phyloP scores from a whole-genome alignment of 2,329 filamentous ascomycete genomes.

The Chalaropsis thielavioides region DNA sequence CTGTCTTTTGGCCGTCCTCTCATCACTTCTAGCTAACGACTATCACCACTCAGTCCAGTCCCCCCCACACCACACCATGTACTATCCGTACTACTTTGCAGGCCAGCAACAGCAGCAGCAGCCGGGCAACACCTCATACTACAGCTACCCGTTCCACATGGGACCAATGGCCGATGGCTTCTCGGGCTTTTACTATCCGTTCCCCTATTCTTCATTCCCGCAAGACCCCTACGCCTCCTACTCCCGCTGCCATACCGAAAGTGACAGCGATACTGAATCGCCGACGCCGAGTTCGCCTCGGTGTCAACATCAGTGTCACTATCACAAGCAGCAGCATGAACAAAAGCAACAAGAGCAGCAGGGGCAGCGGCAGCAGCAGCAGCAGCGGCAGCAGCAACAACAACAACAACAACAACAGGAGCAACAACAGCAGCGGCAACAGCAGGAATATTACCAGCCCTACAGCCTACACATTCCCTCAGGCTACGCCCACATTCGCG shows the following conservation, averaged over 20 bases:
- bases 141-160: not conserved
- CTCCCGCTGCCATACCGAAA: not conserved
- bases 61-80: too few relatives aligned
- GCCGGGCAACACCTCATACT: not conserved
- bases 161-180: not conserved
- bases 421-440: not conserved
- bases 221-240: not conserved
- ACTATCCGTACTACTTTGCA: not conserved
- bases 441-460: not conserved
- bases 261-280: not conserved
- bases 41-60: not conserved
- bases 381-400: not conserved
- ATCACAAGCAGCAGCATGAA: not conserved
- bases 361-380: not conserved
- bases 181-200: not conserved
- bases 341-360: not conserved
- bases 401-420: not conserved
- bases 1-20: too few relatives aligned
- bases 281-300: not conserved
- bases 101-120: not conserved
- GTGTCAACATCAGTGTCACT: not conserved
- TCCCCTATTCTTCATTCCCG: not conserved
- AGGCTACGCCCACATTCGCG: slow-evolving; percentile 1
- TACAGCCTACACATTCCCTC: slow-evolving; percentile 20
- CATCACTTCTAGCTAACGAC: not conserved